Percentiles rank a stretch among this genome's conserved stretches.
Evolutionary conservation across 805 yeast genomes (phyloP).

Genomic region (Saccharomycopsis olivae): DNA sequence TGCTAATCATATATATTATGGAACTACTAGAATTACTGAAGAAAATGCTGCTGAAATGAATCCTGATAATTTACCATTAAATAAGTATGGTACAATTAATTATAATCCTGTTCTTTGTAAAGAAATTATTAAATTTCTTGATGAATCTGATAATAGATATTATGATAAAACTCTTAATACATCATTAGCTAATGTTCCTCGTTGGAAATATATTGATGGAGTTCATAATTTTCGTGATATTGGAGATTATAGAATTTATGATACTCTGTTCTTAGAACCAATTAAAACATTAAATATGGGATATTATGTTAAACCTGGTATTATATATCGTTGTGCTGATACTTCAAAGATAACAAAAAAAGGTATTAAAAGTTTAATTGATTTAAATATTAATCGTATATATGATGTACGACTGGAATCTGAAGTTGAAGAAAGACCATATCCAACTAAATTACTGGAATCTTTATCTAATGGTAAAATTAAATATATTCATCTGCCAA

Average conservation of each 20-base stretch:
- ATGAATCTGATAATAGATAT: not conserved
- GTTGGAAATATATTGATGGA: slow-evolving; percentile 55
- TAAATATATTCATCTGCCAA: slow-evolving; percentile 13
- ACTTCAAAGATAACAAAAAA: slow-evolving; percentile 38
- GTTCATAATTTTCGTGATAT: slow-evolving; percentile 66
- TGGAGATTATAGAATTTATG: slow-evolving; percentile 55
- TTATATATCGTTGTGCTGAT: slow-evolving; percentile 53
- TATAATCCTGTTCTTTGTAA: slow-evolving; percentile 46
- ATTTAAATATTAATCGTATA: slow-evolving; percentile 36
- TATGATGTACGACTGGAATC: slow-evolving; percentile 60
- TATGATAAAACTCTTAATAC: not conserved
- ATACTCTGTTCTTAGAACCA: slow-evolving; percentile 5
- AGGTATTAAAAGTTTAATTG: slow-evolving; percentile 35
- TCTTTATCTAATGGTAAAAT: not conserved
- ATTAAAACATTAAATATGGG: not conserved
- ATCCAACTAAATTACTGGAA: slow-evolving; percentile 1
- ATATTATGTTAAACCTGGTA: not conserved
- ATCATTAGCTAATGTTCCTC: not conserved
- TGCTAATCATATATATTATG: slow-evolving; percentile 80
- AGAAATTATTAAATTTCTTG: slow-evolving; percentile 27
- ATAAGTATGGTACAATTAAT: slow-evolving; percentile 39
- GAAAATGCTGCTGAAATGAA: slow-evolving; percentile 22
- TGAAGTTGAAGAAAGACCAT: slow-evolving; percentile 35
- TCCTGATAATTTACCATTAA: slow-evolving; percentile 34
- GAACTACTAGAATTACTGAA: slow-evolving; percentile 32